These are phyloP conservation scores for Anisodus acutangulus DNA, from an alignment of 257 asterid species.

Conservation along the genomic window DNA sequence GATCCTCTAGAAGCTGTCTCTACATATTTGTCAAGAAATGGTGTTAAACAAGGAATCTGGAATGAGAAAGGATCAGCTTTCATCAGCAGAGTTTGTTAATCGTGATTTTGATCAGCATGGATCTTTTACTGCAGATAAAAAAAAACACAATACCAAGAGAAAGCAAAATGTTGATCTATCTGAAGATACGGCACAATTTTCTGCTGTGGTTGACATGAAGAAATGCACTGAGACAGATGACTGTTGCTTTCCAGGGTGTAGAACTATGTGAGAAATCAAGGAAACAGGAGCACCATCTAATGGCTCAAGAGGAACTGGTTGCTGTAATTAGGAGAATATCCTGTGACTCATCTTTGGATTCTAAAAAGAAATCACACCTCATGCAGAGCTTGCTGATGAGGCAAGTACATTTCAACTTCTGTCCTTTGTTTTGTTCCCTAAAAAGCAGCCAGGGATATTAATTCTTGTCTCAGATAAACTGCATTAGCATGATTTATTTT, in stretches of 20 bases:
- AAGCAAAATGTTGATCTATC: conserved; percentile 37
- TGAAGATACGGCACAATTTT: conserved; percentile 39
- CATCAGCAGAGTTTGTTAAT: conserved; percentile 34
- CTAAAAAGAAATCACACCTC: conserved; percentile 57
- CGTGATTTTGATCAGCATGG: conserved; percentile 36
- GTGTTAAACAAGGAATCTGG: conserved; percentile 37
- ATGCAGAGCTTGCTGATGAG: conserved; percentile 80
- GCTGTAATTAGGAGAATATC: conserved; percentile 74
- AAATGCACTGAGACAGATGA: conserved; percentile 42
- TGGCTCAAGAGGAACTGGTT: conserved; percentile 73
- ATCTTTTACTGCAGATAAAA: conserved; percentile 42
- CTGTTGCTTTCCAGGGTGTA: conserved; percentile 28
- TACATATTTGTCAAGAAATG: conserved; percentile 56
- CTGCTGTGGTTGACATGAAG: conserved; percentile 47
- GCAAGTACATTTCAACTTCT: conserved; percentile 44
- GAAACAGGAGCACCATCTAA: conserved; percentile 54
- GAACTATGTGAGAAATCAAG: conserved; percentile 36
- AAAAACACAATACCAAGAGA: conserved; percentile 33
- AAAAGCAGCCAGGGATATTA: background rate
- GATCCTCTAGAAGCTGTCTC: conserved; percentile 73
- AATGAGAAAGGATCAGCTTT: conserved; percentile 30
- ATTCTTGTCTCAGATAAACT: background rate
- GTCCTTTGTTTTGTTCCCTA: conserved; percentile 3
- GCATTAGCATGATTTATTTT: background rate
- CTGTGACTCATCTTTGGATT: conserved; percentile 68